These are phyloP conservation scores for Fusarium setosum DNA, from an alignment of 2,329 filamentous ascomycete species.

Conservation along the genomic window DNA sequence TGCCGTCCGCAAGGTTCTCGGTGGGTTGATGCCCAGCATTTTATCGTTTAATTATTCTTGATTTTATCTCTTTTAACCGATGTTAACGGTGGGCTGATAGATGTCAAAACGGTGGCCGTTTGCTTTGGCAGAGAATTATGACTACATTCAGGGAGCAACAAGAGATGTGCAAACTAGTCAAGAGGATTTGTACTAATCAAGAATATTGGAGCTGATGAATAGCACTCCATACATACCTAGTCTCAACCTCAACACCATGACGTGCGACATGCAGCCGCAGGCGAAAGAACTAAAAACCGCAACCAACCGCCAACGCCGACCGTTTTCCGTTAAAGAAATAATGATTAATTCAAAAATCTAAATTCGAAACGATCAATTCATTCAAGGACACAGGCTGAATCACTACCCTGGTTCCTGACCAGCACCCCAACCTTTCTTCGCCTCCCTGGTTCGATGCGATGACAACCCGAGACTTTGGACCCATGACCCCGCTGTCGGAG, in stretches of 20 bases:
- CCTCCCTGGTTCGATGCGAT: slow-evolving; percentile 26
- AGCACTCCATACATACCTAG: too few species aligned
- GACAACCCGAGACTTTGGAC: slow-evolving; percentile 26
- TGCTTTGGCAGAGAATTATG: neutral
- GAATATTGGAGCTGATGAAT: too few species aligned
- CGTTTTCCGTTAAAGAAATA: slow-evolving; percentile 6
- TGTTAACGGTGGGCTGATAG: slow-evolving; percentile 29
- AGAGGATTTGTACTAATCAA: neutral
- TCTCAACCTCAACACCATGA: neutral
- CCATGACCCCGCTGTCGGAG: slow-evolving; percentile 31
- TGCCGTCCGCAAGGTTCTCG: slow-evolving; percentile 17
- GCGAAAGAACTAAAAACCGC: neutral
- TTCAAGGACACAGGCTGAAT: slow-evolving; percentile 16
- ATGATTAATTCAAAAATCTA: slow-evolving; percentile 2
- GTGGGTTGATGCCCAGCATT: slow-evolving; percentile 25
- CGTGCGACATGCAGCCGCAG: neutral
- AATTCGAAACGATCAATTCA: slow-evolving; percentile 7
- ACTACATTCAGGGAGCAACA: neutral
- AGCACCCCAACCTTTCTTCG: slow-evolving; percentile 18
- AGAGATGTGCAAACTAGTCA: neutral
- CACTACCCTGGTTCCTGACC: slow-evolving; percentile 9
- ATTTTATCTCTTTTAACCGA: slow-evolving; percentile 25
- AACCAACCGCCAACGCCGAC: slow-evolving; percentile 1
- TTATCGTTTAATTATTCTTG: slow-evolving; percentile 27
- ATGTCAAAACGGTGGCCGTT: slow-evolving; percentile 36